Evolutionary conservation across 768 basidiomycete genomes (phyloP).

Genomic region (Phaeotremella skinneri): DNA sequence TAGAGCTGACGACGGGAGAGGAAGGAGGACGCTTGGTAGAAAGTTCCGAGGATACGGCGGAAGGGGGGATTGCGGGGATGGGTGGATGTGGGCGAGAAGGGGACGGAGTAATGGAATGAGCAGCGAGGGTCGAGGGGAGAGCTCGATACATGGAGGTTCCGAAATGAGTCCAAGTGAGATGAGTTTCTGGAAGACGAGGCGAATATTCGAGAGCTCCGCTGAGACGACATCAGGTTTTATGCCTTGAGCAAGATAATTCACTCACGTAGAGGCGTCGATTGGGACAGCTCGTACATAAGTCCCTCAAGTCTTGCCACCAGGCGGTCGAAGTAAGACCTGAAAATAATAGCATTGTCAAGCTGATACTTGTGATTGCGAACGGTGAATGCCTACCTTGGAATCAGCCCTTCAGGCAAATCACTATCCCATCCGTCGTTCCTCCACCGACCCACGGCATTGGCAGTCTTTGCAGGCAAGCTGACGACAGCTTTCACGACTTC

Average conservation of each 20-base stretch:
- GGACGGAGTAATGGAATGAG: slow-evolving; percentile 57
- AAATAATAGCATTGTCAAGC: slow-evolving; percentile 23
- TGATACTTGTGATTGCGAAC: neutral
- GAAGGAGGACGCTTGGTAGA: slow-evolving; percentile 42
- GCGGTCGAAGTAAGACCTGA: slow-evolving; percentile 28
- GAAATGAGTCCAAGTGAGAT: slow-evolving; percentile 33
- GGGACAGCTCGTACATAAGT: slow-evolving; percentile 43
- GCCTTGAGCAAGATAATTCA: neutral
- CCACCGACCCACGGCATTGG: slow-evolving; percentile 63
- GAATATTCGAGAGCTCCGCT: neutral
- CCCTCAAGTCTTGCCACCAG: slow-evolving; percentile 28
- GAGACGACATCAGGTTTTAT: neutral
- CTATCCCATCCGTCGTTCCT: slow-evolving; percentile 40
- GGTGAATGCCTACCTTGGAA: slow-evolving; percentile 46
- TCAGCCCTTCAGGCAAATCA: slow-evolving; percentile 56
- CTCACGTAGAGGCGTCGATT: slow-evolving; percentile 12
- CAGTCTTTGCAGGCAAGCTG: slow-evolving; percentile 71
- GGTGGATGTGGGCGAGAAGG: slow-evolving; percentile 36
- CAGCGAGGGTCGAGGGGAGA: slow-evolving; percentile 57
- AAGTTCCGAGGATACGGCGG: slow-evolving; percentile 28
- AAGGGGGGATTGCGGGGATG: slow-evolving; percentile 51
- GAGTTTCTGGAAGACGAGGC: slow-evolving; percentile 52
- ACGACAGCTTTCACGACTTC: slow-evolving; percentile 67
- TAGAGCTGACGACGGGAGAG: slow-evolving; percentile 57
- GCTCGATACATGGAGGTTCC: slow-evolving; percentile 8